These are phyloP conservation scores for Ramaria sp. DNA, from an alignment of 768 basidiomycete species.

Conservation along the genomic window DNA sequence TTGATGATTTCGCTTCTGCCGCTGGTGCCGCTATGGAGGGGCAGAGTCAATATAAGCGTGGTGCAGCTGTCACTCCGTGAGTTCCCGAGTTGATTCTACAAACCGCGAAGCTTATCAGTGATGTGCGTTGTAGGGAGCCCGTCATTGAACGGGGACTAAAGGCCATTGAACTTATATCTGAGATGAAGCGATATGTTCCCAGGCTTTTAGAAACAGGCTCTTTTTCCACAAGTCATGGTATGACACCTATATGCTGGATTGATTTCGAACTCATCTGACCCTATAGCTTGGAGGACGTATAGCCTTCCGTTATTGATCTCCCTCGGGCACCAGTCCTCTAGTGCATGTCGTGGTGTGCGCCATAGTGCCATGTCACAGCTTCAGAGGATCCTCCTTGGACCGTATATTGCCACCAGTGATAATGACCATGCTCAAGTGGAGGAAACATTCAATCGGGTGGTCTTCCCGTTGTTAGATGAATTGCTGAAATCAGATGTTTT, in stretches of 20 bases:
- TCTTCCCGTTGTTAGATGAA: slow-evolving; percentile 90
- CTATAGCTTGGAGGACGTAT: slow-evolving; percentile 65
- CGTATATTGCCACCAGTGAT: slow-evolving; percentile 46
- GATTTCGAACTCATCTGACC: background rate
- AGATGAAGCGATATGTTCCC: slow-evolving; percentile 56
- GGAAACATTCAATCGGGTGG: slow-evolving; percentile 77
- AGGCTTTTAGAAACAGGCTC: slow-evolving; percentile 41
- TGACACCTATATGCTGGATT: slow-evolving; percentile 20
- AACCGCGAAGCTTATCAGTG: background rate
- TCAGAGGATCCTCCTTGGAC: slow-evolving; percentile 76
- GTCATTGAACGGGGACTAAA: slow-evolving; percentile 70
- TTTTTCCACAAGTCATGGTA: slow-evolving; percentile 24
- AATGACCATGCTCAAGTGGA: slow-evolving; percentile 54
- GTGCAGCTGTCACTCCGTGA: background rate
- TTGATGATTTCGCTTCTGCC: slow-evolving; percentile 79
- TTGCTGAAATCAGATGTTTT: slow-evolving; percentile 76
- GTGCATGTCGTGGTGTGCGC: slow-evolving; percentile 74
- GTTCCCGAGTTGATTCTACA: background rate
- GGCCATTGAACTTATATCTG: slow-evolving; percentile 71
- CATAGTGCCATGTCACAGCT: slow-evolving; percentile 70
- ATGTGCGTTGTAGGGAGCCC: slow-evolving; percentile 42
- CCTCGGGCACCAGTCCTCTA: slow-evolving; percentile 72
- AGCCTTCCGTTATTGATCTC: slow-evolving; percentile 65
- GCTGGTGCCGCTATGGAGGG: slow-evolving; percentile 48
- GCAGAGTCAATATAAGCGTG: slow-evolving; percentile 37